Base-by-base conservation (phyloP, 179 eudicot genomes). In the Nepenthes alata region DNA sequence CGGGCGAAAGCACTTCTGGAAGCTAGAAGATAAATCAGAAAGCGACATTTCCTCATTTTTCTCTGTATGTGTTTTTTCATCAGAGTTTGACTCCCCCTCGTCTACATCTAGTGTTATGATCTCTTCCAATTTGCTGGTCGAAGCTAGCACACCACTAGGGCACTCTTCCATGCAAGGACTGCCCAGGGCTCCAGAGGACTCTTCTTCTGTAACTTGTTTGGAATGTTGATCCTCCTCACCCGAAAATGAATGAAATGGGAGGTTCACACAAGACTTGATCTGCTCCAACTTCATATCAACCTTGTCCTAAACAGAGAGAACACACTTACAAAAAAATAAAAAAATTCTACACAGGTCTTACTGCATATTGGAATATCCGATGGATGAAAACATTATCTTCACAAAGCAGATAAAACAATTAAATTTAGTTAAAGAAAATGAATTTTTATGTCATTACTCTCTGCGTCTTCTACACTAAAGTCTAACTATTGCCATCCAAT, bases 221-320 rank as follows among this genome's bases (percentile, higher is more conserved):
- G 67, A 51, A 25, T 25, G 25, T 45, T 60, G 61, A 37, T 78
- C 75, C 55, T 60, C 70, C 36, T 38, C 74, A 41, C 70, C 77
- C 14, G 60, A 57, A 67, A 89, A 91, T 38, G 96, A 72, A 66
- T 78, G 85, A 69, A 89, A 89, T 1, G 95, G 98, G 53, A 93
- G 86, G 73, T 66, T 81, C 52, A 93, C 87, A 1, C 86, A 75
- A 64, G 98, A 83, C 58, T 83, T 86, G 14, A 93, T 93, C 85
- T 89, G 86, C 76, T 81, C 87, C 72, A 93, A 60, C 72, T 84
- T 81, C 63, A 60, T 63, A 37, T 68, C 83, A 57, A 69, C 78
- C 60, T 70, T 69, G 39, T 69, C 85, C 88, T 85, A 70, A 41
- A 47, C 14, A 12, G 38, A 51, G 25, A 25, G 25, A 25, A 25